Percentiles rank a stretch among this genome's conserved stretches.
Evolutionary conservation across 495 filamentous ascomycete genomes (phyloP).

Genomic region (Viridothelium virens): DNA sequence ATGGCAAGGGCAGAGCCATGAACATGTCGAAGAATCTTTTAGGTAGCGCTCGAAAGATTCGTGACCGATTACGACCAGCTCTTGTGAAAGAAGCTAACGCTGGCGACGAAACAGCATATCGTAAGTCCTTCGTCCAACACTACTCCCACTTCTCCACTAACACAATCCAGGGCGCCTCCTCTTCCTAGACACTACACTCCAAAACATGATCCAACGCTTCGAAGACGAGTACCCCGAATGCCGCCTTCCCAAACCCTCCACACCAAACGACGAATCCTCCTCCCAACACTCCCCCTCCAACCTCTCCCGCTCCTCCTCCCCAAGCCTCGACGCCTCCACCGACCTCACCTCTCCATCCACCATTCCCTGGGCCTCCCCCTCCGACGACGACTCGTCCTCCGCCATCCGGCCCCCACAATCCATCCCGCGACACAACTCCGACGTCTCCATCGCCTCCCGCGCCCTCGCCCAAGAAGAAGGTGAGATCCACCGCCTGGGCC

Average conservation of each 20-base stretch:
- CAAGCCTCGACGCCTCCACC: constrained; percentile 37
- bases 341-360: constrained; percentile 38
- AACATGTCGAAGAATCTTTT: constrained; percentile 89
- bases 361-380: constrained; percentile 22
- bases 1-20: constrained; percentile 61
- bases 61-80: constrained; percentile 73
- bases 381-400: constrained; percentile 20
- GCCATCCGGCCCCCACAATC: constrained; percentile 11
- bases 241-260: constrained; percentile 42
- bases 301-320: constrained; percentile 21
- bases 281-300: constrained; percentile 13
- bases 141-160: not conserved
- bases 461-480: constrained; percentile 84
- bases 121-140: constrained; percentile 46
- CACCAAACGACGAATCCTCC: constrained; percentile 12
- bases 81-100: constrained; percentile 65
- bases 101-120: constrained; percentile 61
- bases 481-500: constrained; percentile 73
- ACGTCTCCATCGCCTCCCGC: constrained; percentile 70
- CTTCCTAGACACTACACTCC: constrained; percentile 83
- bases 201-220: constrained; percentile 87
- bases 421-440: constrained; percentile 64
- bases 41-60: constrained; percentile 77
- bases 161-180: constrained; percentile 60
- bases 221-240: constrained; percentile 94